Evolutionary conservation across 2,329 filamentous ascomycete species (phyloP).

Genomic region (Amylocarpus encephaloides): DNA sequence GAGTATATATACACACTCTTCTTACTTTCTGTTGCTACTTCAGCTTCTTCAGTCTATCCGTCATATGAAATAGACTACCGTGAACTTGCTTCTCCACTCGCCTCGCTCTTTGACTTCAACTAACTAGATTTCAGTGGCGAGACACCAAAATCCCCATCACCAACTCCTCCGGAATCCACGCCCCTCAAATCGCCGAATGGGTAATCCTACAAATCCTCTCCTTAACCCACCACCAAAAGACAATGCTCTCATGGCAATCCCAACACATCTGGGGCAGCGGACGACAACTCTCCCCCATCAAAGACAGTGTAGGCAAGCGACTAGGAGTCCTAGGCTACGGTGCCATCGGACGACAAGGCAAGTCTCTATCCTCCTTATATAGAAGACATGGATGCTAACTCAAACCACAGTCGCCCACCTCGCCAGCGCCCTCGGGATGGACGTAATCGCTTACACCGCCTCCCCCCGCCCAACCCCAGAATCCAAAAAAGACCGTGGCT

Average conservation of each 20-base stretch:
- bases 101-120: not conserved
- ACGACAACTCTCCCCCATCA: conserved; percentile 32
- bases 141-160: conserved; percentile 32
- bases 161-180: conserved; percentile 33
- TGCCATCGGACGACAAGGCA: conserved; percentile 38
- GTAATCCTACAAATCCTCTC: conserved; percentile 55
- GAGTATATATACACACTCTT: too few relatives aligned
- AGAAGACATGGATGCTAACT: conserved; percentile 5
- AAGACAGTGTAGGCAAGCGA: conserved; percentile 50
- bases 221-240: conserved; percentile 47
- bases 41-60: too few relatives aligned
- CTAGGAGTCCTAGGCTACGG: conserved; percentile 44
- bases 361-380: not conserved
- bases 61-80: too few relatives aligned
- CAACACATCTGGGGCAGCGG: conserved; percentile 44
- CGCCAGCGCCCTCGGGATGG: conserved; percentile 51
- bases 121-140: conserved; percentile 19
- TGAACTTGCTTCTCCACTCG: not conserved
- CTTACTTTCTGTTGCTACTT: too few relatives aligned
- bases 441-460: conserved; percentile 60
- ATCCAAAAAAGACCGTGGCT: conserved; percentile 50
- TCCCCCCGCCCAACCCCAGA: conserved; percentile 51
- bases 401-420: conserved; percentile 38
- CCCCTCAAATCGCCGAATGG: conserved; percentile 61
- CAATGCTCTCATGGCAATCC: conserved; percentile 52